Evolutionary conservation across 1,284 basidiomycete species (phyloP), one percentile per base, ranked within the genome.

Genomic region (Chalciporus sp.): DNA sequence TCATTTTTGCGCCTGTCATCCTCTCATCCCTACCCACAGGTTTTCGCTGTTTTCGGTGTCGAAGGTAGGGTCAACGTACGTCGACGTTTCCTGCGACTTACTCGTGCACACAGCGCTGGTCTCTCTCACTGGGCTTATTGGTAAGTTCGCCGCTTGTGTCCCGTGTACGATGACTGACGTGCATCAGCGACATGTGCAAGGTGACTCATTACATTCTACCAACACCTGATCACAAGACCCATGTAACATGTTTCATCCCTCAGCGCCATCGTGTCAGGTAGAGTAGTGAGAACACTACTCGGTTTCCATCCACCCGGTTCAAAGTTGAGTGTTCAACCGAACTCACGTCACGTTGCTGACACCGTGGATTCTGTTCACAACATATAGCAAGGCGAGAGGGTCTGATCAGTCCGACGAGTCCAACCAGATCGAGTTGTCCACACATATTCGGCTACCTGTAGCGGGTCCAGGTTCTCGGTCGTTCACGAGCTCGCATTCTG

Each of bases 211-310:
- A 12, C 0, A 8, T 45, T 9, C 16, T 10, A 17, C 14, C 19
- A 20, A 2, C 3, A 12, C 1, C 3, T 16, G 20, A 17, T 3
- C n/a, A 1, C 5, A 12, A 42, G 29, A 9, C 23, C 17, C 42
- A 9, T 41, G 42, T 47, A 16, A 45, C 8, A 20, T 23, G 2
- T 28, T 1, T 23, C 12, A 4, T 16, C 12, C 27, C 16, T 23
- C 16, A 64, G 62, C 28, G 52, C 47, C 1, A 64, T 59, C 26
- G 56, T 56, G 23, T 55, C 62, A 3, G 52, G 42, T 28, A 51
- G 62, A 46, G 59, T 26, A 1, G 62, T 61, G 35, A 62, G 52
- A 16, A 47, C 42, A 9, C 61, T 64, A 41, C 56, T 61, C 14
- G 31, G 39, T 8, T 20, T 61, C 16, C 45, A 29, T 39, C 23